Base-by-base conservation (phyloP, 306 rosid species). In the Aeschynomene evenia region DNA sequence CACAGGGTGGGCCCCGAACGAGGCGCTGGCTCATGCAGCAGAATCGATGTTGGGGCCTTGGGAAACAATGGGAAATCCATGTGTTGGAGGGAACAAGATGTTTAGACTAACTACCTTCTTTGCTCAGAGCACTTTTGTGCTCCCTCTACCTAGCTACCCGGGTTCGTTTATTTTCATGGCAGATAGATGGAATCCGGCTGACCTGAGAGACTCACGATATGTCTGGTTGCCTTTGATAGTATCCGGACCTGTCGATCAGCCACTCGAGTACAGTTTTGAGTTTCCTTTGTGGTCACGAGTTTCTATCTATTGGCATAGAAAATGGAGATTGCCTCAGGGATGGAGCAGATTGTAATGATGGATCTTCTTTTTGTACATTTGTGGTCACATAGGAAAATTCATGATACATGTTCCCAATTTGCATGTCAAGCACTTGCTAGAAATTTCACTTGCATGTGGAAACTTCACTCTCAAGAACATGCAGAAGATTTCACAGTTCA, bases 1-100 rank as follows among this genome's bases (percentile, higher is more conserved):
- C 82, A 79, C 96, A 0, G 98, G 98, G 22, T 91, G 98, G 98
- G 98, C 96, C 8, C 98, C 98, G 2, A 91, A 91, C 1, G 96
- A 85, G 78, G 98, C 96, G 8, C 73, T 87, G 60, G 86, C 77
- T 16, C 98, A 91, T 40, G 98, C 98, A 14, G 85, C 98, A 9
- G 96, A 90, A 58, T 83, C 98, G 19, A 77, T 90, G 51, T 48
- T 82, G 82, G 98, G 97, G 77, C 96, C 96, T 9, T 93, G 98
- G 98, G 96, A 90, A 82, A 82, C 90, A 4, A 72, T 91, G 82
- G 98, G 95, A 63, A 90, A 87, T 83, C 98, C 95, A 5, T 94
- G 98, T n/a, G 58, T 83, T 4, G 97, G 90, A 57, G 96, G 96
- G 31, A 85, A 85, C 87, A 94, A 88, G 82, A 68, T 87, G 77